Evolutionary conservation across 1,284 basidiomycete genomes (phyloP), one percentile per base, ranked within the genome.

Genomic region (Filobasidium uniguttulatum): DNA sequence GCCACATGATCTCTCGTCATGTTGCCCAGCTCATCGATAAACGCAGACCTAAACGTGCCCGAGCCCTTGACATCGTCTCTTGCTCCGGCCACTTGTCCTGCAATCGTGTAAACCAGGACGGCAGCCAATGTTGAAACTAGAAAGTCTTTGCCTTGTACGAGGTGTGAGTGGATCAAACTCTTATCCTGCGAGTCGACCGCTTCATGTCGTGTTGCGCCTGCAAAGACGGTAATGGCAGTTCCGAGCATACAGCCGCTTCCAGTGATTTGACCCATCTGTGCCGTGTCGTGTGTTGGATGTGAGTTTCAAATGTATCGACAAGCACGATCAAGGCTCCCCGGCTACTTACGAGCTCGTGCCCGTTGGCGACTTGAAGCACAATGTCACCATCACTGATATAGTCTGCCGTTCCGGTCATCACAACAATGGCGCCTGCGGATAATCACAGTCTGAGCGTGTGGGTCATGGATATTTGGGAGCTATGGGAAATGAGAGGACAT

Each of bases 331-430:
- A 26, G n/a, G n/a, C 31, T 9, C 23, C 23, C 15, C 2, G 26
- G 7, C 36, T 8, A 53, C 64, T 50, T 34, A 66, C 66, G 12
- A 85, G 70, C 10, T 75, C 69, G 58, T 86, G 76, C 0, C 93
- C 91, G 60, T 96, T 96, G 0, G 73, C 71, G 5, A 86, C 70
- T 22, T 75, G 73, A 25, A 88, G 72, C 2, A 85, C 81, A 3
- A 69, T 72, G 4, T 70, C 60, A 1, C 91, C 91, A 62, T 96
- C 85, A 0, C 86, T 88, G 41, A 97, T 72, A 66, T 85, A 96
- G 67, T 97, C 91, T 1, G 68, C 74, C 35, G 76, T 72, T 1
- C 93, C 93, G 0, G 88, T 90, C 57, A 96, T 74, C 14, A 83
- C 82, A 29, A 94, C 74, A 43, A 94, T 73, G 56, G 85, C 84